These are phyloP conservation scores for Hondaea fermentalgiana DNA, from an alignment of 108 stramenopile species.

Conservation along the genomic window DNA sequence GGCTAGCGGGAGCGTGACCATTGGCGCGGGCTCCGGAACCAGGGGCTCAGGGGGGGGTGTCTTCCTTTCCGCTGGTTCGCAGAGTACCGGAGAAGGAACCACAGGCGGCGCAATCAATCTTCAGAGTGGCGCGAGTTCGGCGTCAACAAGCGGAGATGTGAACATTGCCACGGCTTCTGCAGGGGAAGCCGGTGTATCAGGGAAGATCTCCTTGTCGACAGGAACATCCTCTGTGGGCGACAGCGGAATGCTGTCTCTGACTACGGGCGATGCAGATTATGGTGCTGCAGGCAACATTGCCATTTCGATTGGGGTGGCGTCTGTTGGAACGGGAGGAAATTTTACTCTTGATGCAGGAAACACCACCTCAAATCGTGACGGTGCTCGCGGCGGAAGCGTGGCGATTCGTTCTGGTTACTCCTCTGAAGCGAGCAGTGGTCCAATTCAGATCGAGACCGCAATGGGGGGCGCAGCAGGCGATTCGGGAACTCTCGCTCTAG, in stretches of 20 bases:
- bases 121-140: background rate
- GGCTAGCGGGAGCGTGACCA: background rate
- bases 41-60: background rate
- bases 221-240: conserved; percentile 20
- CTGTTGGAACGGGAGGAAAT: conserved; percentile 19
- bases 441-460: background rate
- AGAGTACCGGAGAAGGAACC: background rate
- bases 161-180: conserved; percentile 13
- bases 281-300: conserved; percentile 23
- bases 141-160: conserved; percentile 4
- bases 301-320: conserved; percentile 27
- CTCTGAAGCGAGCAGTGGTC: background rate
- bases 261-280: conserved; percentile 17
- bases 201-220: background rate
- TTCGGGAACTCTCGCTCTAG: background rate
- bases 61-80: background rate
- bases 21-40: background rate
- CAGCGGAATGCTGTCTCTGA: conserved; percentile 24
- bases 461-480: background rate
- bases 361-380: background rate
- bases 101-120: background rate
- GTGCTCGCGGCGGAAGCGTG: background rate
- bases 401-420: background rate
- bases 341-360: background rate
- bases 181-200: conserved; percentile 17